A percentile compares a stretch with the other conserved stretches of the same genome.
Conservation (phyloP, 2,329 filamentous ascomycete genomes). For the Fusarium xylarioides region DNA sequence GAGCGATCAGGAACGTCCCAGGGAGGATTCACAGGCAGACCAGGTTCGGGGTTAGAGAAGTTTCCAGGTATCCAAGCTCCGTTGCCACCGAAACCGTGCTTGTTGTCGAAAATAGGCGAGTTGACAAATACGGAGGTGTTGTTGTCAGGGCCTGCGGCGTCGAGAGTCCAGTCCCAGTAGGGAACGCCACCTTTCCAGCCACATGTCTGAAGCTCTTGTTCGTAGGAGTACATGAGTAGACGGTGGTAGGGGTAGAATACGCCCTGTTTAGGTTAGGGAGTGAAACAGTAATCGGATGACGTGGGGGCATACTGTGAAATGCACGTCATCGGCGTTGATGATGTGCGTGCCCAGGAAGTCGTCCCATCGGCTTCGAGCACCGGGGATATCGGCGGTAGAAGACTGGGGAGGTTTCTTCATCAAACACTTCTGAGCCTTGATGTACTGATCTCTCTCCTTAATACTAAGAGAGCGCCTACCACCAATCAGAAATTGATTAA, state of each 20-base stretch:
- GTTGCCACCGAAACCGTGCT: conserved; percentile 31
- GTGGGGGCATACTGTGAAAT: conserved; percentile 17
- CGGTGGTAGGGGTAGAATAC: conserved; percentile 31
- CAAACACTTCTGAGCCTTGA: conserved; percentile 31
- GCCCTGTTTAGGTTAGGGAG: not conserved
- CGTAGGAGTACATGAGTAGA: conserved; percentile 30
- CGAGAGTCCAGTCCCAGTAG: conserved; percentile 39
- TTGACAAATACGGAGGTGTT: conserved; percentile 23
- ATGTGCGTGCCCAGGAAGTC: conserved; percentile 31
- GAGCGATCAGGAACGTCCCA: conserved; percentile 29
- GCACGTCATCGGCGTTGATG: conserved; percentile 17
- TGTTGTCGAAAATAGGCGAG: conserved; percentile 46
- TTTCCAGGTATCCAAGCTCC: conserved; percentile 28
- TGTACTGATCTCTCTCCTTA: conserved; percentile 20
- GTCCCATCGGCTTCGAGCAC: conserved; percentile 24
- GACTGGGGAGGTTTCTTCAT: conserved; percentile 18
- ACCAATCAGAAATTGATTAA: rapidly evolving
- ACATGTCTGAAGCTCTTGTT: conserved; percentile 37
- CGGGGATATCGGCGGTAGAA: conserved; percentile 3
- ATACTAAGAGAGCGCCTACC: conserved; percentile 11
- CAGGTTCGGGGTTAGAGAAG: conserved; percentile 16
- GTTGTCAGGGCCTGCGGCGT: conserved; percentile 19
- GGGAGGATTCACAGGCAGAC: conserved; percentile 23
- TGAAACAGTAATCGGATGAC: not conserved
- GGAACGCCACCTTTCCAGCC: conserved; percentile 37